Percentiles rank a stretch among this genome's conserved stretches.
phyloP scores from a whole-genome alignment of 345 rosid genomes.

The Corchorus olitorius region DNA sequence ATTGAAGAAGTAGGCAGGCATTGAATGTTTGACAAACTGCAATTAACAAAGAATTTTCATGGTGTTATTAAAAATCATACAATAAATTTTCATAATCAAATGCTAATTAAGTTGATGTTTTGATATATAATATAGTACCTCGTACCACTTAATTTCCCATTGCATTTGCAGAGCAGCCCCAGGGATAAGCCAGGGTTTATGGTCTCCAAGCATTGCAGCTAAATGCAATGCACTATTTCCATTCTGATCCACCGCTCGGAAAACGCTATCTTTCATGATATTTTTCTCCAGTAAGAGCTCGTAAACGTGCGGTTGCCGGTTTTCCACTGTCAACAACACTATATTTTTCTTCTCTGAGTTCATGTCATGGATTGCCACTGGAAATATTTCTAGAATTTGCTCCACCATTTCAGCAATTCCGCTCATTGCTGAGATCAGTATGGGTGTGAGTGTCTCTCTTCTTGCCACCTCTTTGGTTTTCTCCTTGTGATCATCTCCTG shows the following conservation, averaged over 20 bases:
- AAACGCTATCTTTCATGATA: conserved; percentile 30
- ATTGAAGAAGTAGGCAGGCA: conserved; percentile 37
- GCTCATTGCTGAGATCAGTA: conserved; percentile 29
- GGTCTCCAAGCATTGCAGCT: conserved; percentile 45
- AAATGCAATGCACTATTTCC: conserved; percentile 60
- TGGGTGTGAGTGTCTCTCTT: conserved; percentile 26
- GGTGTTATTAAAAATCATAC: background rate
- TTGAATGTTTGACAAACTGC: conserved; percentile 51
- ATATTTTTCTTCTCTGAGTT: conserved; percentile 21
- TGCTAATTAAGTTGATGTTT: background rate
- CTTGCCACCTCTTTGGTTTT: background rate
- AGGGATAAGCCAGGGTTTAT: conserved; percentile 56
- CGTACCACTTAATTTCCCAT: conserved; percentile 66
- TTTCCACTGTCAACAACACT: conserved; percentile 51
- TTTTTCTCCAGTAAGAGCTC: conserved; percentile 24
- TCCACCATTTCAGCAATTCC: conserved; percentile 33
- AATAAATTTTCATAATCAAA: background rate
- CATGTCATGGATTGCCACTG: conserved; percentile 24
- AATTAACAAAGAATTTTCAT: background rate
- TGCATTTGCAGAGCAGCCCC: conserved; percentile 64
- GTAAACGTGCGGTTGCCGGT: conserved; percentile 47
- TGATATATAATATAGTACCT: conserved; percentile 34
- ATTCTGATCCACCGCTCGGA: conserved; percentile 37
- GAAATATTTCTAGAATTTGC: conserved; percentile 21
- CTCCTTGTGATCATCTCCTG: background rate